Evolutionary conservation across 169 alveolate genomes (phyloP).

Genomic region (Theileria equi): DNA sequence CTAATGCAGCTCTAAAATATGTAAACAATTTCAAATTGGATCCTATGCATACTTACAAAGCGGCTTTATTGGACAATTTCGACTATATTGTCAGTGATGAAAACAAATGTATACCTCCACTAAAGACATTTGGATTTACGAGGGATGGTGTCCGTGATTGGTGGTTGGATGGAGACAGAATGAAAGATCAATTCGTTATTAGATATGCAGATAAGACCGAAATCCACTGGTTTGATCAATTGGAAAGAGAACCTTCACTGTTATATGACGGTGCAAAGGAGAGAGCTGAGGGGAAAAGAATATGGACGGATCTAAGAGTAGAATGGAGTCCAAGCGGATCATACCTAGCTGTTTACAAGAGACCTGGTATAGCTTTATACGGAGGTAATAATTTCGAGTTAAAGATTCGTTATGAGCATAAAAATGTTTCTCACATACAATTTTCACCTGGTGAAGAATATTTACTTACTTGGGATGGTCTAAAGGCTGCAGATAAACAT

Average conservation of each 20-base stretch:
- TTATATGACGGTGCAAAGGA: slow-evolving; percentile 82
- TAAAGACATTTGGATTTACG: slow-evolving; percentile 77
- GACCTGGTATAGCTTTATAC: slow-evolving; percentile 87
- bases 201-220: slow-evolving; percentile 83
- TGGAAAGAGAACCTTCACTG: slow-evolving; percentile 80
- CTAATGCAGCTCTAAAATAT: slow-evolving; percentile 64
- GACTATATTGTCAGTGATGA: slow-evolving; percentile 68
- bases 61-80: slow-evolving; percentile 76
- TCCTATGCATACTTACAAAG: slow-evolving; percentile 69
- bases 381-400: slow-evolving; percentile 84
- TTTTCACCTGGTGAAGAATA: slow-evolving; percentile 87
- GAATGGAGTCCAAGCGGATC: slow-evolving; percentile 91
- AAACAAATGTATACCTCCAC: slow-evolving; percentile 73
- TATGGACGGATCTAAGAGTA: slow-evolving; percentile 85
- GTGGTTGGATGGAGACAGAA: slow-evolving; percentile 78
- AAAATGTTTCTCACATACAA: slow-evolving; percentile 80
- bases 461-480: slow-evolving; percentile 88
- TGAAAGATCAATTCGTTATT: slow-evolving; percentile 85
- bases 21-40: slow-evolving; percentile 66
- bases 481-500: slow-evolving; percentile 76
- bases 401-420: slow-evolving; percentile 83
- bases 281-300: slow-evolving; percentile 80
- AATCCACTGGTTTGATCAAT: slow-evolving; percentile 84
- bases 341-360: slow-evolving; percentile 83
- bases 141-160: slow-evolving; percentile 83